Conservation (phyloP, 2,329 filamentous ascomycete species). For the Fusarium circinatum region DNA sequence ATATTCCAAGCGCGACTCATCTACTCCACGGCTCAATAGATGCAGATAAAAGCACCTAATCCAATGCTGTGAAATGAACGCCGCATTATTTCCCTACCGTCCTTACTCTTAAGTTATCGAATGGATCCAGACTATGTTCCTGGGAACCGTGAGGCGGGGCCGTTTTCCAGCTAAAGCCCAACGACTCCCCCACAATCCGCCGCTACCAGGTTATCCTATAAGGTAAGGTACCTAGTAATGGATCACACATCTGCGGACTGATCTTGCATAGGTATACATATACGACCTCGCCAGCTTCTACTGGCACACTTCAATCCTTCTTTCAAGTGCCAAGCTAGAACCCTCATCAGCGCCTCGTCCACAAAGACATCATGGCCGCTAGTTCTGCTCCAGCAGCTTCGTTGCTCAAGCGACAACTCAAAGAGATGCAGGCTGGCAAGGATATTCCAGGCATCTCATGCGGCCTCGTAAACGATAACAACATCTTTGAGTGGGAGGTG, state of each 20-base stretch:
- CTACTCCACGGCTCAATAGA: neutral
- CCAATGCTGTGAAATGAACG: neutral
- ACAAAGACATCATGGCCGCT: conserved; percentile 32
- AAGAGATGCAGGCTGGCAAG: conserved; percentile 91
- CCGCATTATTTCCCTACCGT: neutral
- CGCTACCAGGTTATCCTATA: conserved; percentile 11
- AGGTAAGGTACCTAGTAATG: neutral
- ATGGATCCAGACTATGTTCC: conserved; percentile 6
- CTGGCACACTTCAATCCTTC: neutral
- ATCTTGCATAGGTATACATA: conserved; percentile 7
- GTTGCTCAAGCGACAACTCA: conserved; percentile 85
- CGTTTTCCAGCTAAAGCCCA: conserved; percentile 12
- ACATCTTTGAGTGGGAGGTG: conserved; percentile 98
- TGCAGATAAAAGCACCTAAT: neutral
- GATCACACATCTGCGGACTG: conserved; percentile 11
- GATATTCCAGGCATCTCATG: conserved; percentile 95
- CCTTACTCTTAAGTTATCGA: neutral
- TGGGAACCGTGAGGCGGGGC: conserved; percentile 15
- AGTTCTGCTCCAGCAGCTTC: conserved; percentile 68
- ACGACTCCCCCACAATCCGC: conserved; percentile 31
- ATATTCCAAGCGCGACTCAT: neutral
- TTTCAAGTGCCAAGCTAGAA: neutral
- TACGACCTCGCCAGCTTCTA: neutral
- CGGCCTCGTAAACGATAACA: conserved; percentile 83
- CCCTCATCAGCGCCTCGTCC: neutral